Conservation (phyloP, 257 asterid species). For the Haberlea rhodopensis region DNA sequence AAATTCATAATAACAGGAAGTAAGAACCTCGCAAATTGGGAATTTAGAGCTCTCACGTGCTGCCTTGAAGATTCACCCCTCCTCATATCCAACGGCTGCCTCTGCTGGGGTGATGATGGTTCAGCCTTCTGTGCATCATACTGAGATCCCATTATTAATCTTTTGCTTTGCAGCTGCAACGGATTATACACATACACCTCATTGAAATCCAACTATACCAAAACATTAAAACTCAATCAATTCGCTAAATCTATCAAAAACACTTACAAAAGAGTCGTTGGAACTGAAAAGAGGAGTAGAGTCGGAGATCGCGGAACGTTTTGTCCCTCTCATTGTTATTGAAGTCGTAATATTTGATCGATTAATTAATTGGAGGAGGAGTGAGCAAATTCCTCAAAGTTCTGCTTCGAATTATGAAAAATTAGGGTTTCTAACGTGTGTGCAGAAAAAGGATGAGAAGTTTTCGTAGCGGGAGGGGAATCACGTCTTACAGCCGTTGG, state of each 20-base stretch:
- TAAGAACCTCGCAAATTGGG: slow-evolving; percentile 79
- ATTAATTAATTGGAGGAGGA: neutral
- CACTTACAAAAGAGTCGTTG: slow-evolving; percentile 57
- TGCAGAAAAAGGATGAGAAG: neutral
- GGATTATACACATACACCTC: slow-evolving; percentile 1
- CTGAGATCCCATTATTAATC: slow-evolving; percentile 49
- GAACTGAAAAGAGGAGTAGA: slow-evolving; percentile 47
- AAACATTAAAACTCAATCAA: slow-evolving; percentile 3
- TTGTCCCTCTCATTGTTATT: slow-evolving; percentile 69
- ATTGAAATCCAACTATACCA: neutral
- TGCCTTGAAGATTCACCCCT: slow-evolving; percentile 83
- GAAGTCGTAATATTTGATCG: neutral
- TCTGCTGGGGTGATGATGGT: slow-evolving; percentile 34
- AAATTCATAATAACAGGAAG: slow-evolving; percentile 8
- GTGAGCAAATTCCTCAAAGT: neutral
- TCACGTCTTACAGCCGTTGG: slow-evolving; percentile 27
- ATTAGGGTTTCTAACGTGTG: slow-evolving; percentile 2
- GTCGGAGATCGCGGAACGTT: slow-evolving; percentile 65
- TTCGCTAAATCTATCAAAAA: neutral
- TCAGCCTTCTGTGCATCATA: slow-evolving; percentile 52
- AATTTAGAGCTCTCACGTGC: slow-evolving; percentile 95
- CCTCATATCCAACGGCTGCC: slow-evolving; percentile 57
- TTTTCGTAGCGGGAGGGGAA: neutral
- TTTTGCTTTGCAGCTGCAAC: slow-evolving; percentile 65
- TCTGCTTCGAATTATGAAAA: neutral